Evolutionary conservation across 2,329 filamentous ascomycete species (phyloP).

Genomic region (Akanthomyces muscarius): DNA sequence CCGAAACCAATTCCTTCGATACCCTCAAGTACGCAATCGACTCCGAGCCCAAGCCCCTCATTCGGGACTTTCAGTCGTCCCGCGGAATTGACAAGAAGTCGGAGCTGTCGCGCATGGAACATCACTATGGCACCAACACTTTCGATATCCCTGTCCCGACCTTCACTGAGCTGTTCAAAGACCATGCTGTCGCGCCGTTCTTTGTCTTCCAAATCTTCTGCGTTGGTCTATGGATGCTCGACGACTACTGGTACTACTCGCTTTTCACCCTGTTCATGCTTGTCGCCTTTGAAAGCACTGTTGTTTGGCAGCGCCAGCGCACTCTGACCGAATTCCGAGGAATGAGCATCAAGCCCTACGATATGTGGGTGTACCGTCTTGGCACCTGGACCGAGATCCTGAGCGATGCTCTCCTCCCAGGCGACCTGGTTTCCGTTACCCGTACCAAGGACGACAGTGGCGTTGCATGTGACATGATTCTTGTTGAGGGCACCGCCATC

Average conservation of each 20-base stretch:
- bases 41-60: slow-evolving; percentile 71
- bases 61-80: slow-evolving; percentile 75
- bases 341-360: slow-evolving; percentile 99
- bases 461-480: slow-evolving; percentile 93
- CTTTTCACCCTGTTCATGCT: slow-evolving; percentile 99
- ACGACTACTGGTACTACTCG: slow-evolving; percentile 99
- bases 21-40: slow-evolving; percentile 84
- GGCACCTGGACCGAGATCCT: slow-evolving; percentile 84
- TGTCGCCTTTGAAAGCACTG: slow-evolving; percentile 94
- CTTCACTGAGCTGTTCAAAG: slow-evolving; percentile 93
- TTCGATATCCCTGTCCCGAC: slow-evolving; percentile 98
- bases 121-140: slow-evolving; percentile 93
- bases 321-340: slow-evolving; percentile 95
- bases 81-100: slow-evolving; percentile 68
- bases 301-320: slow-evolving; percentile 97
- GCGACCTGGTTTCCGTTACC: slow-evolving; percentile 86
- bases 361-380: slow-evolving; percentile 83
- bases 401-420: slow-evolving; percentile 88
- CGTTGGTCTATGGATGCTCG: slow-evolving; percentile 95
- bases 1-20: slow-evolving; percentile 68
- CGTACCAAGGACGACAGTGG: slow-evolving; percentile 96
- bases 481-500: slow-evolving; percentile 92
- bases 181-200: slow-evolving; percentile 97
- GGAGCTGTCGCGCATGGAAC: slow-evolving; percentile 76
- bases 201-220: slow-evolving; percentile 99